phyloP scores from a whole-genome alignment of 1,139 yeast species.

The Trichomonascaceae sp. region DNA sequence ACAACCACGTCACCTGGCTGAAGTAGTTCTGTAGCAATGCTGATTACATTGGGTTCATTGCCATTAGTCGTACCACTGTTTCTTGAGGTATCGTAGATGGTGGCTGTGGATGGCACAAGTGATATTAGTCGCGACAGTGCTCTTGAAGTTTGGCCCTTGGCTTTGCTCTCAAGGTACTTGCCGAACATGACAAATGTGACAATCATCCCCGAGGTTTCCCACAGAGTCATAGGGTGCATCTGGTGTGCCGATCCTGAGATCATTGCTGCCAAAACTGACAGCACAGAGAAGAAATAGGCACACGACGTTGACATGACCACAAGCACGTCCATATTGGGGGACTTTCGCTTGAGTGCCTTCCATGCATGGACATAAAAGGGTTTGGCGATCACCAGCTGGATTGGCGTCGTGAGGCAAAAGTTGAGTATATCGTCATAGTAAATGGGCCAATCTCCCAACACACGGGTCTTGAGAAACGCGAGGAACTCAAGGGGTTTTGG shows the following conservation, averaged over 20 bases:
- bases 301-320: conserved; percentile 73
- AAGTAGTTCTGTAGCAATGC: conserved; percentile 57
- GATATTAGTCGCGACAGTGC: conserved; percentile 73
- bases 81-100: conserved; percentile 28
- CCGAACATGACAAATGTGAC: conserved; percentile 76
- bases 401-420: conserved; percentile 45
- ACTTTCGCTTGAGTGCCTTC: conserved; percentile 51
- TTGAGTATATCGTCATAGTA: conserved; percentile 43
- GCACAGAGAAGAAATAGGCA: conserved; percentile 61
- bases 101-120: conserved; percentile 67
- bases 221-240: conserved; percentile 53
- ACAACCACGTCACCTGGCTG: conserved; percentile 69
- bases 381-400: conserved; percentile 56
- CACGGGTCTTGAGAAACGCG: conserved; percentile 13
- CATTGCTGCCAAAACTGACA: conserved; percentile 38
- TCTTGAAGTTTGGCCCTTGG: conserved; percentile 86
- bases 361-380: conserved; percentile 53
- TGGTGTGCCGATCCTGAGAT: conserved; percentile 22
- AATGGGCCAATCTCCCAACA: conserved; percentile 21
- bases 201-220: conserved; percentile 82
- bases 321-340: conserved; percentile 94
- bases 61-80: neutral
- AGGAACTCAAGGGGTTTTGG: conserved; percentile 20
- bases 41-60: conserved; percentile 13
- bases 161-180: conserved; percentile 80